Evolutionary conservation across 176 grass and related monocot species (phyloP), one percentile per base, ranked within the genome.

Genomic region (Rhynchospora tenuis): DNA sequence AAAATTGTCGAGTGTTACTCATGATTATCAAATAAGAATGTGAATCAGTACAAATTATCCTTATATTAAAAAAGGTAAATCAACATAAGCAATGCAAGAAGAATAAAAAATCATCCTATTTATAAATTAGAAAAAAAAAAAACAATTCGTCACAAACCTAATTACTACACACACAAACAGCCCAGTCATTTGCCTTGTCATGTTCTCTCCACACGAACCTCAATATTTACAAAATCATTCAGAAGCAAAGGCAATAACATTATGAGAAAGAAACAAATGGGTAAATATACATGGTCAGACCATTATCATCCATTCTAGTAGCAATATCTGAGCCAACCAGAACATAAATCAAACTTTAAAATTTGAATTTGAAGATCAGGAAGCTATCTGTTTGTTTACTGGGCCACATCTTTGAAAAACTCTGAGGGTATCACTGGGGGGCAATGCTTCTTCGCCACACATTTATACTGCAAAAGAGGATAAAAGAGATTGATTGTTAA

Each of bases 391-490:
- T 77, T 47, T 73, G 48, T 57, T 73, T 26, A 97, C 47, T 87
- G 87, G 16, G 71, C n/a, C 6, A 27, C 43, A 29, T 98, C 89
- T 48, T 73, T 63, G 86, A 93, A 95, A 62, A 90, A 89, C 55
- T 98, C 89, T 0, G 84, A 69, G 0, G 92, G 92, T 60, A 98
- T 64, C 67, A 84, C 64, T 64, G 89, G n/a, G 7, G 92, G 91
- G 31, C 92, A 98, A 64, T 87, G 71, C 83, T 93, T 93, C 88
- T 95, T 98, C 5, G 92, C 88, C 13, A 89, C 95, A 86, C 88
- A 91, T 42, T 98, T 98, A 86, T 98, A 98, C 95, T 95, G 89
- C 73, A 42, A 16, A 73, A 82, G 73, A 56, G 50, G 55, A 77
- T 2, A 73, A 19, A 77, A 23, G 26, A 7, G 55, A 3, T 76